Percentiles rank a stretch among this genome's conserved stretches.
Evolutionary conservation across 768 basidiomycete species (phyloP).

Genomic region (Lanmaoa rubissima): DNA sequence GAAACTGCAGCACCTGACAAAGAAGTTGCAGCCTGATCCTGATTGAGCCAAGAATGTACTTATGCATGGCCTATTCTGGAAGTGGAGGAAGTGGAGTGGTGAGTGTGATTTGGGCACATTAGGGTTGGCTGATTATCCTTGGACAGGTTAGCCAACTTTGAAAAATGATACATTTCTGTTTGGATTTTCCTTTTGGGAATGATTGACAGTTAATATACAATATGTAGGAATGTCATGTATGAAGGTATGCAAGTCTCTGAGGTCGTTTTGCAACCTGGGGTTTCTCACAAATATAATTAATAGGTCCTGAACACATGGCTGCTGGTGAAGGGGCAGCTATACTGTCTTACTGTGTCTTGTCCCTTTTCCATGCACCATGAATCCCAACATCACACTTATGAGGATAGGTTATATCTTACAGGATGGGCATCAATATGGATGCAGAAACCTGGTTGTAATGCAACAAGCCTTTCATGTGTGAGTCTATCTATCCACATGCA

Average conservation of each 20-base stretch:
- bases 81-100: conserved; percentile 62
- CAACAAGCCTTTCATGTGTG: conserved; percentile 62
- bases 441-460: conserved; percentile 51
- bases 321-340: conserved; percentile 37
- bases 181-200: neutral
- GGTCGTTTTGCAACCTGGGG: neutral
- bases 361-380: conserved; percentile 48
- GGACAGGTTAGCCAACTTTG: conserved; percentile 48
- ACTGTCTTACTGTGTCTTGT: conserved; percentile 54
- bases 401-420: conserved; percentile 49
- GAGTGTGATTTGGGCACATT: neutral
- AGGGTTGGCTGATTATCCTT: neutral
- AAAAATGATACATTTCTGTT: conserved; percentile 44
- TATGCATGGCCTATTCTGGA: conserved; percentile 52
- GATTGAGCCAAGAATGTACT: conserved; percentile 50
- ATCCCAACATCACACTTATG: conserved; percentile 24
- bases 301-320: conserved; percentile 51
- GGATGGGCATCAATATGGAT: conserved; percentile 55
- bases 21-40: conserved; percentile 46
- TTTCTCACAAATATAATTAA: neutral
- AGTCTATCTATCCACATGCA: conserved; percentile 21
- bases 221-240: conserved; percentile 53
- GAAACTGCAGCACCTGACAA: conserved; percentile 46
- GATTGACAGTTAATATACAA: neutral
- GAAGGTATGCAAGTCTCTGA: conserved; percentile 33